These are phyloP conservation scores for Trichoderma pleuroti DNA, from an alignment of 2,329 filamentous ascomycete genomes.

Conservation along the genomic window DNA sequence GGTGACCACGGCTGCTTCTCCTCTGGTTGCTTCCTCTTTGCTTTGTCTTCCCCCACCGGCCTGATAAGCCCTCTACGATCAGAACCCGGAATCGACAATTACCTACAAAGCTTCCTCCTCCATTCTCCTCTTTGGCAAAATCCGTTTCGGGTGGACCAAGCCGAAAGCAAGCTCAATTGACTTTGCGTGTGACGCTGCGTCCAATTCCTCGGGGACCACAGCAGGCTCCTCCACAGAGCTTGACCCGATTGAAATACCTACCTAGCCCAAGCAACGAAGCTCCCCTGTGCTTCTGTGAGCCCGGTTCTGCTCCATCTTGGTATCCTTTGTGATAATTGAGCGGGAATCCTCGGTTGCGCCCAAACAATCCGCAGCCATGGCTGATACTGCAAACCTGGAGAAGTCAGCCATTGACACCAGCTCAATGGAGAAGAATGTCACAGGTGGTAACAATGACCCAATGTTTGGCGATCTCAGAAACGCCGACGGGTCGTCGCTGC, in stretches of 20 bases:
- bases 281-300: slow-evolving; percentile 6
- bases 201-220: neutral
- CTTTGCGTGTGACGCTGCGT: slow-evolving; percentile 1
- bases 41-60: neutral
- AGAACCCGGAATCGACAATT: neutral
- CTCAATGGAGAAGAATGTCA: slow-evolving; percentile 21
- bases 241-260: neutral
- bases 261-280: neutral
- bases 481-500: slow-evolving; percentile 24
- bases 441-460: neutral
- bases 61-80: neutral
- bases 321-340: neutral
- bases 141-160: neutral
- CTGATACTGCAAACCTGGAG: neutral
- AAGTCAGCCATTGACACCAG: slow-evolving; percentile 14
- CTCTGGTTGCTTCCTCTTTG: neutral
- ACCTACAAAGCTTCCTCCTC: neutral
- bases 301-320: neutral
- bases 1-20: neutral
- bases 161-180: neutral
- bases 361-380: slow-evolving; percentile 6
- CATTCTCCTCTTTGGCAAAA: neutral
- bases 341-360: neutral
- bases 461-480: slow-evolving; percentile 17
- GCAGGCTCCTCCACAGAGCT: neutral